Percentiles rank a stretch among this genome's conserved stretches.
These are phyloP conservation scores for Fusarium torreyae DNA, from an alignment of 2,329 filamentous ascomycete species.

Conservation along the genomic window DNA sequence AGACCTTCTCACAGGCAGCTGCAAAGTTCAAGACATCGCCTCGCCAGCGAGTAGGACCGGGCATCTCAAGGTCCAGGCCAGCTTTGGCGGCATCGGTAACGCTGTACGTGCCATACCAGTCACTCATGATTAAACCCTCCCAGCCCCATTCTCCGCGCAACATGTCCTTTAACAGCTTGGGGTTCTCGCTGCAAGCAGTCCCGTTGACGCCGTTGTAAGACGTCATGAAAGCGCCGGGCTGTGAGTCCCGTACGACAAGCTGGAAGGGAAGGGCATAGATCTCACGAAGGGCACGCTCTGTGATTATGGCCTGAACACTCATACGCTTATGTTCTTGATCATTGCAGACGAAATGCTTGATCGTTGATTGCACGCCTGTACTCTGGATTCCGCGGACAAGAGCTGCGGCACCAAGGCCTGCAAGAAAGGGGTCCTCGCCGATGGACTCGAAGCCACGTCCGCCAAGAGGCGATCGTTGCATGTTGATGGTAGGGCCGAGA, in stretches of 20 bases:
- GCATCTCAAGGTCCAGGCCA: conserved; percentile 73
- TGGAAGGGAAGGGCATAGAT: conserved; percentile 73
- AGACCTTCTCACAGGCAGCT: conserved; percentile 70
- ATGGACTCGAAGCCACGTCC: conserved; percentile 74
- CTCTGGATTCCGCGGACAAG: conserved; percentile 70
- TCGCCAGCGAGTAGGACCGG: conserved; percentile 67
- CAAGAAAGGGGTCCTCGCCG: conserved; percentile 70
- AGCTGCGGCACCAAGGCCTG: conserved; percentile 68
- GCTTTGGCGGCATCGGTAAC: conserved; percentile 66
- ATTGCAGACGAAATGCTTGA: conserved; percentile 75
- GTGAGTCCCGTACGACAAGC: conserved; percentile 66
- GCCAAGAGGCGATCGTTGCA: conserved; percentile 72
- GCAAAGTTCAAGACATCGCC: conserved; percentile 67
- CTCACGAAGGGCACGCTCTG: conserved; percentile 70
- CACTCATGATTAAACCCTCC: conserved; percentile 71
- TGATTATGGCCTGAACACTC: conserved; percentile 68
- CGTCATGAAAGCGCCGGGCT: conserved; percentile 71
- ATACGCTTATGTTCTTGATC: conserved; percentile 73
- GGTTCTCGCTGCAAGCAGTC: conserved; percentile 68
- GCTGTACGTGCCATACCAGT: conserved; percentile 72
- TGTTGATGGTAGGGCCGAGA: conserved; percentile 75
- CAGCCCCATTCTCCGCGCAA: conserved; percentile 71
- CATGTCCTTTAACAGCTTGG: conserved; percentile 65
- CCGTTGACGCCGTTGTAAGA: conserved; percentile 73
- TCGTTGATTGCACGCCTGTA: conserved; percentile 69